Conservation (phyloP, 1,284 basidiomycete species). For the Volvariella surrecta region DNA sequence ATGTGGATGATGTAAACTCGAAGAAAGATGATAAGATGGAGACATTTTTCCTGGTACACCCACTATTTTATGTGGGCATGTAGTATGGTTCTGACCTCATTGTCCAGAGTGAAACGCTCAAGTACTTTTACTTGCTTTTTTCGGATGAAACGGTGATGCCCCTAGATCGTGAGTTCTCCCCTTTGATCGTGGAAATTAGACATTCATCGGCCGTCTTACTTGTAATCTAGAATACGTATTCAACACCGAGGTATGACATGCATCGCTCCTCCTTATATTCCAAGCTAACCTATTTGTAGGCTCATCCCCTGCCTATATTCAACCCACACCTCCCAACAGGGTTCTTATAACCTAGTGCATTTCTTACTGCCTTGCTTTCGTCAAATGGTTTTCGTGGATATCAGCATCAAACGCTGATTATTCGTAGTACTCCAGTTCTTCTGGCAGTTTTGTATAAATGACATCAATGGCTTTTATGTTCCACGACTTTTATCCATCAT, state of each 20-base stretch:
- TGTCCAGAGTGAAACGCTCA: conserved; percentile 79
- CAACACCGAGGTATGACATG: conserved; percentile 67
- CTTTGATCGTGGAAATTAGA: conserved; percentile 3
- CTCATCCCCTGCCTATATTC: neutral
- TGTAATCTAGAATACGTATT: conserved; percentile 73
- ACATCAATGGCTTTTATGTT: too few species aligned
- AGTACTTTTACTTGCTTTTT: conserved; percentile 92
- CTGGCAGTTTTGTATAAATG: too few species aligned
- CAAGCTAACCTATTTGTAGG: neutral
- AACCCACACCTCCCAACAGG: neutral
- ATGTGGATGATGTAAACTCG: conserved; percentile 72
- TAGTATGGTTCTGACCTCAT: conserved; percentile 3
- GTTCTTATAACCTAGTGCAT: too few species aligned
- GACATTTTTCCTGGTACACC: conserved; percentile 81
- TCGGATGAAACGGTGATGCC: conserved; percentile 72
- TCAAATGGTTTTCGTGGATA: too few species aligned
- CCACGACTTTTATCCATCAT: too few species aligned
- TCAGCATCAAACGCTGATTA: too few species aligned
- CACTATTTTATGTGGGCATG: neutral
- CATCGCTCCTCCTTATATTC: neutral
- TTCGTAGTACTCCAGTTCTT: too few species aligned
- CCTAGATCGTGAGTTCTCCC: conserved; percentile 51
- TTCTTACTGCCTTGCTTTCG: too few species aligned
- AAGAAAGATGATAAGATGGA: conserved; percentile 88
- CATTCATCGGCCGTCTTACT: conserved; percentile 1